Conservation (phyloP, 2,329 filamentous ascomycete genomes). For the Knoxdaviesia proteae region DNA sequence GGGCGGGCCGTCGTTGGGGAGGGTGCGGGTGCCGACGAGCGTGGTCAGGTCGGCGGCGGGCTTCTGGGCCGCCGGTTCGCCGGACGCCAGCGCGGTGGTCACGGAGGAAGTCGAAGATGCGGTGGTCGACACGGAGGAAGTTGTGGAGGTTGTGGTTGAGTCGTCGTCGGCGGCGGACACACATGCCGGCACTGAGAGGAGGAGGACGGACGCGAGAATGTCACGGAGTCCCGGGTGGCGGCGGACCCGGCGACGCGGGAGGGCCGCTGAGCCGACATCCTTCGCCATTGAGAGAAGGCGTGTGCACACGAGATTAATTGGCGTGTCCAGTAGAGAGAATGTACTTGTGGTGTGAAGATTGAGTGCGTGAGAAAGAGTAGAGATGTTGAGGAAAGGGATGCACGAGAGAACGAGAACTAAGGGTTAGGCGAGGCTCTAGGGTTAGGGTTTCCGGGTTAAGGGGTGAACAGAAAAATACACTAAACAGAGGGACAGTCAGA, state of each 20-base stretch:
- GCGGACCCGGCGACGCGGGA: background rate
- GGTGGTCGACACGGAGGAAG: conserved; percentile 1
- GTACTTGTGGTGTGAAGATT: no score
- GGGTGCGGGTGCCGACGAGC: conserved; percentile 16
- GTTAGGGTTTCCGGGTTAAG: no score
- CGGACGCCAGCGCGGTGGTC: background rate
- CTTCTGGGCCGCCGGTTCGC: no score
- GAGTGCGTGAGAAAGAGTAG: no score
- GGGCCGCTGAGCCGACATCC: background rate
- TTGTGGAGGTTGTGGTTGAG: background rate
- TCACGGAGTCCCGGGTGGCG: no score
- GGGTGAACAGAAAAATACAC: no score
- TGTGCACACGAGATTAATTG: no score
- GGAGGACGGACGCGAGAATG: background rate
- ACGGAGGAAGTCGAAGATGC: background rate
- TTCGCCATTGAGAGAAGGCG: background rate
- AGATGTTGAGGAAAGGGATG: no score
- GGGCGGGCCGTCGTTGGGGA: conserved; percentile 17
- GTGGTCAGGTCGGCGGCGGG: conserved; percentile 12
- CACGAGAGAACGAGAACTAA: no score
- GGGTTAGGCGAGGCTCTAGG: no score
- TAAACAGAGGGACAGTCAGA: no score
- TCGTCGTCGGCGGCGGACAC: background rate
- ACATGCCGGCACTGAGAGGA: background rate
- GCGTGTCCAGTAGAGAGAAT: no score